Percentiles rank a stretch among this genome's conserved stretches.
phyloP scores from a whole-genome alignment of 371 early-diverging fungal species.

The Mucor racemosus region DNA sequence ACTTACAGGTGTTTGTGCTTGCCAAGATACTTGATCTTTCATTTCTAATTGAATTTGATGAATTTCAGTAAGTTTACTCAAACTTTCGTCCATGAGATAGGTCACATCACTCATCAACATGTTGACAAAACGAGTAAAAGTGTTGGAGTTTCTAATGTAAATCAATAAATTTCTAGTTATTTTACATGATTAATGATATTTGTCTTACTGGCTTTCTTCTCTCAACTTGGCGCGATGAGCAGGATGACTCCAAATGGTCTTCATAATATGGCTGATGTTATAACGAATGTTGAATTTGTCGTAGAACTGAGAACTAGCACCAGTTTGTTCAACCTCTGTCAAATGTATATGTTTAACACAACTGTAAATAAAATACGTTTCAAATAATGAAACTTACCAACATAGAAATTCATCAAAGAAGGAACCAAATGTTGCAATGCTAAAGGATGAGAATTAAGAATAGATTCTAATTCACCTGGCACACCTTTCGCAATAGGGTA shows the following conservation, averaged over 20 bases:
- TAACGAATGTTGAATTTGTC: slow-evolving; percentile 98
- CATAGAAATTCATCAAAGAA: slow-evolving; percentile 88
- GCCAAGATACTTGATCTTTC: slow-evolving; percentile 62
- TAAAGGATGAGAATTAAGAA: slow-evolving; percentile 76
- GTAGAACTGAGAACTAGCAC: slow-evolving; percentile 91
- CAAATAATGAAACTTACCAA: slow-evolving; percentile 54
- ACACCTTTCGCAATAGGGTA: slow-evolving; percentile 50
- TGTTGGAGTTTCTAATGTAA: slow-evolving; percentile 55
- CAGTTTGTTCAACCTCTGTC: slow-evolving; percentile 92
- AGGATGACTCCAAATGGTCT: slow-evolving; percentile 82
- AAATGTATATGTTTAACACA: slow-evolving; percentile 3
- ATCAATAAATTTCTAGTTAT: background rate
- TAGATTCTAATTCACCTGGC: slow-evolving; percentile 69
- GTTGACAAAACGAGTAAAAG: slow-evolving; percentile 91
- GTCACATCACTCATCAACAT: slow-evolving; percentile 96
- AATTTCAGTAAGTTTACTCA: slow-evolving; percentile 88
- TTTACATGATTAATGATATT: background rate
- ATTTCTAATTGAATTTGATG: slow-evolving; percentile 81
- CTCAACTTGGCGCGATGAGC: slow-evolving; percentile 62
- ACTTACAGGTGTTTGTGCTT: slow-evolving; percentile 57
- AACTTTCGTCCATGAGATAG: slow-evolving; percentile 91
- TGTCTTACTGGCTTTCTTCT: slow-evolving; percentile 64
- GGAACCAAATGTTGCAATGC: slow-evolving; percentile 77
- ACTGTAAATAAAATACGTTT: background rate
- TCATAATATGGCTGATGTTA: slow-evolving; percentile 93